Evolutionary conservation across 2,329 filamentous ascomycete genomes (phyloP), one percentile per base, ranked within the genome.

Genomic region (Microcyclosporella mali): DNA sequence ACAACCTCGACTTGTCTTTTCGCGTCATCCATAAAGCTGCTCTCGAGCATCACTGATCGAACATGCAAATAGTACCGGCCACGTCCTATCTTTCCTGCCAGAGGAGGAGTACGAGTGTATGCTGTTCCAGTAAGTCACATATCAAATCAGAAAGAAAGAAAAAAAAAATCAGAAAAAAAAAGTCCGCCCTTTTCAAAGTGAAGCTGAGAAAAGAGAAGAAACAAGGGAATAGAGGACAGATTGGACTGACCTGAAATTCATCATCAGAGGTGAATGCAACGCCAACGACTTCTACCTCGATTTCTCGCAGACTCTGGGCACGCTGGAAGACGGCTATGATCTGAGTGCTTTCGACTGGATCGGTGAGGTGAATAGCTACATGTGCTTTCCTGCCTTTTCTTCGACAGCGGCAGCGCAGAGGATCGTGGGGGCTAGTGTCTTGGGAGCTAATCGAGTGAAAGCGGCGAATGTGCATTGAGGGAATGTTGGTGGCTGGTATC

Each of bases 41-140:
- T n/a, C n/a, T n/a, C n/a, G n/a, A n/a, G n/a, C n/a, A n/a, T n/a
- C n/a, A n/a, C n/a, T n/a, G n/a, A n/a, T n/a, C n/a, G n/a, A 29
- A 29, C 27, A 8, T 29, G 27, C n/a, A n/a, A 8, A n/a, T 29
- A 33, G 31, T 18, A 53, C 33, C 9, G 15, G 33, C 16, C 15
- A 34, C 6, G 16, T 18, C 14, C 25, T 46, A 10, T 51, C 47
- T 17, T 56, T 61, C 37, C 46, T 44, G 6, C 56, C 56, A 9
- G 50, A 52, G 16, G 37, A 40, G 9, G 51, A 48, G 9, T 57
- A 47, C 12, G 53, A 59, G 40, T 60, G 58, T 44, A 51, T 54
- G 15, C 34, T 61, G n/a, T 59, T 58, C 51, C 57, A 61, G 56
- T 57, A 36, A 36, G 53, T 54, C 28, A 7, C 33, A n/a, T n/a